Evolutionary conservation across 345 rosid species (phyloP), one percentile per base, ranked within the genome.

Genomic region (Psidium friedrichsthalianum): DNA sequence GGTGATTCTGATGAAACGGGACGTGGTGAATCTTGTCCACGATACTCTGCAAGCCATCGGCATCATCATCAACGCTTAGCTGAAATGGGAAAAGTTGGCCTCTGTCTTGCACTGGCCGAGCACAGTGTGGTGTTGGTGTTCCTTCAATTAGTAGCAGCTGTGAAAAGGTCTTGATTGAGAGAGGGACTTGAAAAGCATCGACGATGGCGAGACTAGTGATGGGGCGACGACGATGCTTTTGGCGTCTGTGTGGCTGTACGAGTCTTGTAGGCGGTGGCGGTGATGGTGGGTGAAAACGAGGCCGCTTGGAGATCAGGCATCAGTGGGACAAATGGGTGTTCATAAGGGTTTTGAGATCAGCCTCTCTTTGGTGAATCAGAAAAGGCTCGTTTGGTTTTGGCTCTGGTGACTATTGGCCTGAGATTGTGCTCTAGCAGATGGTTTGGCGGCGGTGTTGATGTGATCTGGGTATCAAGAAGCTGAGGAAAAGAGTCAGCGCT

Each of bases 71-170:
- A 40, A 18, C 78, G 11, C 20, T 69, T 44, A 87, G 89, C 85
- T 92, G 94, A 86, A 88, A 86, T 86, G 88, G 88, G 91, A 90
- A 91, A 89, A 89, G 87, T 78, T 91, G 6, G 87, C 87, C 83
- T 94, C 98, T 85, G 92, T 89, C 89, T 93, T 96, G 89, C 93
- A 92, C 86, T 92, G 94, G 36, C 89, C 92, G 51, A 86, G 89
- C 84, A 90, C 8, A 53, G 36, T 74, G 86, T 84, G 6, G 84
- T 82, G 82, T 87, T 90, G 57, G 25, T 53, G 91, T 86, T 90
- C 94, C 84, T 89, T 90, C 15, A 90, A 64, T 74, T 84, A 9
- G 78, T 36, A 36, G 78, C 47, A 69, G 78, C 47, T 69, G 47
- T 4, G 47, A 69, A 69, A 91, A 80, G 83, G 81, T 87, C 90